phyloP scores from a whole-genome alignment of 176 grass and related monocot genomes.

The Rhipidocladum racemiflorum region DNA sequence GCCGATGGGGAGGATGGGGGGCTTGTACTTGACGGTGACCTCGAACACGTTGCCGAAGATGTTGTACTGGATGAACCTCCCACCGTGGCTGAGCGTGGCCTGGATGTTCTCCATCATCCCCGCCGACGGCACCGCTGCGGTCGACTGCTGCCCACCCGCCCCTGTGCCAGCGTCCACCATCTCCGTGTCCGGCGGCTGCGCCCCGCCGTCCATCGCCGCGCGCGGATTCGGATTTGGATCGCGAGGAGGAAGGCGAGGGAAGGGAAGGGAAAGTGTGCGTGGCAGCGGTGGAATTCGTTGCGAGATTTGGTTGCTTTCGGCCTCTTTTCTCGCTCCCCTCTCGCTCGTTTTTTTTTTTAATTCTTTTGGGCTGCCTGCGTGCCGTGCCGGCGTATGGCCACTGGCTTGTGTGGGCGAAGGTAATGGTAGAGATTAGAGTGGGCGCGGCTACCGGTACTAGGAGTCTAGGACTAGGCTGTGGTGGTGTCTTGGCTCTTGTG shows the following conservation, averaged over 20 bases:
- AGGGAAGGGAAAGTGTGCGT: conserved; percentile 26
- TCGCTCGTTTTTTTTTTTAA: background rate
- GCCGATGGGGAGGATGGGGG: conserved; percentile 93
- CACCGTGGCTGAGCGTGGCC: conserved; percentile 80
- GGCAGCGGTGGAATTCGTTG: conserved; percentile 31
- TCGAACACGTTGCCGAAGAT: conserved; percentile 97
- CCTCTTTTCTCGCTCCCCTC: conserved; percentile 14
- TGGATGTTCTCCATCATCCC: conserved; percentile 76
- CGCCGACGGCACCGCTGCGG: background rate
- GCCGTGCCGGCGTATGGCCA: background rate
- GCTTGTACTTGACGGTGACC: conserved; percentile 87
- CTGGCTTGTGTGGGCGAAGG: background rate
- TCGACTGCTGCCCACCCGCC: background rate
- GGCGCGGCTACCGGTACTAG: background rate
- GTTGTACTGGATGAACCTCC: conserved; percentile 95
- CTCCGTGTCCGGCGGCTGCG: conserved; percentile 63
- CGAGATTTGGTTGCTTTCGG: conserved; percentile 51
- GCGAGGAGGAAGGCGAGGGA: background rate
- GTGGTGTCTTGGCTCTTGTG: background rate
- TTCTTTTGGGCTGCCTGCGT: no score
- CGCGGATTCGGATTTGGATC: conserved; percentile 25
- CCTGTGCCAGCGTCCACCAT: conserved; percentile 57
- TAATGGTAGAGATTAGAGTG: background rate
- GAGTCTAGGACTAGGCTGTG: background rate
- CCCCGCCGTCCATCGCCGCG: conserved; percentile 53